A percentile compares a stretch with the other conserved stretches of the same genome.
phyloP scores from a whole-genome alignment of 2,329 filamentous ascomycete genomes.

The Exophiala lecanii-corni region DNA sequence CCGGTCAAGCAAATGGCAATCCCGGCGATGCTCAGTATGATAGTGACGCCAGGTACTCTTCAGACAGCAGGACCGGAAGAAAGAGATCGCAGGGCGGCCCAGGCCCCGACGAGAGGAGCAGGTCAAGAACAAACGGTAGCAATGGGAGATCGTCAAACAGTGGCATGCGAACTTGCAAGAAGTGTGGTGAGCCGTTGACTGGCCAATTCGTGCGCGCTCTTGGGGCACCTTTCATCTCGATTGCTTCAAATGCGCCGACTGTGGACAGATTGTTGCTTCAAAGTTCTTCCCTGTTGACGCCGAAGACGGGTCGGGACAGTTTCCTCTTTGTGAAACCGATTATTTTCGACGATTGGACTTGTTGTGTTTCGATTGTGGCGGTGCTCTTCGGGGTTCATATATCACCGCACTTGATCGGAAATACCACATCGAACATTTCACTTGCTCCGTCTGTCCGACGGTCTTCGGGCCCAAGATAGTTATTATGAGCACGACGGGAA shows the following conservation, averaged over 20 bases:
- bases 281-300: slow-evolving; percentile 98
- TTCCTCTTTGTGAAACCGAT: slow-evolving; percentile 94
- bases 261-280: slow-evolving; percentile 91
- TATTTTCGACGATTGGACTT: slow-evolving; percentile 92
- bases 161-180: slow-evolving; percentile 63
- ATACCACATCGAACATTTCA: slow-evolving; percentile 99
- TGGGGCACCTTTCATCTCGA: slow-evolving; percentile 91
- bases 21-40: slow-evolving; percentile 22
- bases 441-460: slow-evolving; percentile 91
- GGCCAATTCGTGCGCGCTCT: slow-evolving; percentile 95
- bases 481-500: slow-evolving; percentile 97
- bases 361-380: slow-evolving; percentile 86
- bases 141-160: slow-evolving; percentile 25
- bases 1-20: slow-evolving; percentile 18
- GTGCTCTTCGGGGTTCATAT: slow-evolving; percentile 90
- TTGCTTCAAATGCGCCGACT: slow-evolving; percentile 97
- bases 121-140: slow-evolving; percentile 31
- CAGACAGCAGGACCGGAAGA: slow-evolving; percentile 26
- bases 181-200: slow-evolving; percentile 80
- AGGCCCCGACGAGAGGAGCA: slow-evolving; percentile 28
- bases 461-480: slow-evolving; percentile 98
- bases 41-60: slow-evolving; percentile 23
- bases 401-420: slow-evolving; percentile 97
- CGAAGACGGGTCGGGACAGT: slow-evolving; percentile 75
- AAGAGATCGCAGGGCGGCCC: slow-evolving; percentile 25